Evolutionary conservation across 345 rosid genomes (phyloP).

Genomic region (Eucalyptus globulus): DNA sequence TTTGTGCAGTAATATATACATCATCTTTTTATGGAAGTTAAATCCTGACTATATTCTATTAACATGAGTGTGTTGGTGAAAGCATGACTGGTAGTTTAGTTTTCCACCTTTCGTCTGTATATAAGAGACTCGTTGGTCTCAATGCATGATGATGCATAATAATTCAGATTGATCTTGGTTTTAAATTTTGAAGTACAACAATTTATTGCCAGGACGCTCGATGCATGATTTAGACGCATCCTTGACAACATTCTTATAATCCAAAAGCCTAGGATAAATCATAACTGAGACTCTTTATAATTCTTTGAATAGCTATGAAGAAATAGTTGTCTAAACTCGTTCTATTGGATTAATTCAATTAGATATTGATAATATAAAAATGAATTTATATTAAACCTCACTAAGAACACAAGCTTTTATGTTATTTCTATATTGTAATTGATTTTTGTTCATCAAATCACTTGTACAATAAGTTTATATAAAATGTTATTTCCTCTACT

Average conservation of each 20-base stretch:
- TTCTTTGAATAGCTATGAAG: not conserved
- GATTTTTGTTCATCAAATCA: not conserved
- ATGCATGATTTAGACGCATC: no score
- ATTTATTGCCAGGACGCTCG: no score
- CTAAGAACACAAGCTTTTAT: not conserved
- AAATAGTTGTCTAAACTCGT: not conserved
- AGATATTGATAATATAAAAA: not conserved
- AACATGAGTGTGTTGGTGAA: not conserved
- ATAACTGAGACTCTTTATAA: not conserved
- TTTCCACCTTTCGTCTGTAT: not conserved
- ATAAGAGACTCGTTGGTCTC: not conserved
- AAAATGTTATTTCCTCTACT: not conserved
- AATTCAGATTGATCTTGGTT: not conserved
- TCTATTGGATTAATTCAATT: not conserved
- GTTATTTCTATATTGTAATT: not conserved
- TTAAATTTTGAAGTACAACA: no score
- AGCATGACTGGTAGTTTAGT: not conserved
- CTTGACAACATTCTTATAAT: no score
- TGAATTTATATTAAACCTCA: not conserved
- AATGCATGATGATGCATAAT: not conserved
- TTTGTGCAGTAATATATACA: not conserved
- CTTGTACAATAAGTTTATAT: not conserved
- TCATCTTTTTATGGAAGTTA: not conserved
- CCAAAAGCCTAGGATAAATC: no score
- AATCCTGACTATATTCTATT: not conserved